Evolutionary conservation across 2,329 filamentous ascomycete genomes (phyloP).

Genomic region (Microsporum canis): DNA sequence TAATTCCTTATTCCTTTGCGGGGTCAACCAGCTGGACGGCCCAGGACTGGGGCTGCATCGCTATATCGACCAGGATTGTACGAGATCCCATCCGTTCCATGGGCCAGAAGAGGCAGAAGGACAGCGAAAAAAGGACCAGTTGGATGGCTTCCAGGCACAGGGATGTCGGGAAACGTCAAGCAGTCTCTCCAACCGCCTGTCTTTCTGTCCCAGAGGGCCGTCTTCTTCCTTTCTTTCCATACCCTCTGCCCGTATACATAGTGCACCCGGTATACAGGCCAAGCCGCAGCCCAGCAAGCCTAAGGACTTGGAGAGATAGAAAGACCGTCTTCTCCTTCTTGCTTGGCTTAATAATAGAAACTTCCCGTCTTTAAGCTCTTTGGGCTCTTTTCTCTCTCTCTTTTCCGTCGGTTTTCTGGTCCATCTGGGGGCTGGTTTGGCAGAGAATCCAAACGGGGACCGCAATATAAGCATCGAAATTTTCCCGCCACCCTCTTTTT

Average conservation of each 20-base stretch:
- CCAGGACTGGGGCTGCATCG: neutral
- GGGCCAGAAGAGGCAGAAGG: neutral
- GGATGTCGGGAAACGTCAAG: neutral
- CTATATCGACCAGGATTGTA: slow-evolving; percentile 1
- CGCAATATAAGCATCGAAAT: slow-evolving; percentile 1
- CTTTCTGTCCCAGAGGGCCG: neutral
- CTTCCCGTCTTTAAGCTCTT: slow-evolving; percentile 1
- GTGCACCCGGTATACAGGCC: neutral
- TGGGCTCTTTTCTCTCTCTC: neutral
- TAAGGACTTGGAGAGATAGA: neutral
- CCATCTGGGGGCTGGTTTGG: neutral
- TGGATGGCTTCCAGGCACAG: neutral
- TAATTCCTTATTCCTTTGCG: neutral
- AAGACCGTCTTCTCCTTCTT: no score
- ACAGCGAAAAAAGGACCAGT: neutral
- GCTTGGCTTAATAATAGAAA: slow-evolving; percentile 4
- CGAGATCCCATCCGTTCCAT: neutral
- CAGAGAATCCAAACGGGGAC: neutral
- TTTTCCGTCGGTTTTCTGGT: neutral
- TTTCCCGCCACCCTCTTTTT: neutral
- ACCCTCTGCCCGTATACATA: no score
- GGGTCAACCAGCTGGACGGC: neutral
- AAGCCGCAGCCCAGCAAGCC: neutral
- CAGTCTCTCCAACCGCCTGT: neutral
- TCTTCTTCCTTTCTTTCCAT: neutral